Evolutionary conservation across 2,329 filamentous ascomycete species (phyloP).

Genomic region (Alternaria burnsii): DNA sequence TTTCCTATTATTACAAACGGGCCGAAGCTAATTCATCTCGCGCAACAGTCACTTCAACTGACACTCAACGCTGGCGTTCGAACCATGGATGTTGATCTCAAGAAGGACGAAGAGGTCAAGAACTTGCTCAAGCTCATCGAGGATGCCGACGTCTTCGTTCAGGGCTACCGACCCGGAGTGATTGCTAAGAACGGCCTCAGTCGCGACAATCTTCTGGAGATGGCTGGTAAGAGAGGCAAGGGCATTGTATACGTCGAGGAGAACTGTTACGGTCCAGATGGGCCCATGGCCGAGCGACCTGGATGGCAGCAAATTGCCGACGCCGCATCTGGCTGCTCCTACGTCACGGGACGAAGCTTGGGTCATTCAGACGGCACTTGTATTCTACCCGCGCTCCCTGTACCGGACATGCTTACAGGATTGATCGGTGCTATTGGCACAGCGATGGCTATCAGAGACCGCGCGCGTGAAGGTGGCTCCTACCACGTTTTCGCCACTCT

Average conservation of each 20-base stretch:
- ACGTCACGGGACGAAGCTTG: conserved; percentile 45
- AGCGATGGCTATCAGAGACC: conserved; percentile 36
- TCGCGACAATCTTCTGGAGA: conserved; percentile 51
- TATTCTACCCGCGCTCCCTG: conserved; percentile 38
- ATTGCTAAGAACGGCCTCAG: conserved; percentile 56
- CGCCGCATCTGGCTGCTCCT: conserved; percentile 33
- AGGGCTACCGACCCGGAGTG: conserved; percentile 60
- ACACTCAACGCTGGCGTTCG: conserved; percentile 55
- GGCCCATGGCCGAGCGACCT: conserved; percentile 55
- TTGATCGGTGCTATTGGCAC: conserved; percentile 34
- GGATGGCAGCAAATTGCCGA: conserved; percentile 63
- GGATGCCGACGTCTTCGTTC: conserved; percentile 61
- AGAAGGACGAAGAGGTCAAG: conserved; percentile 22
- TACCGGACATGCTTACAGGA: conserved; percentile 42
- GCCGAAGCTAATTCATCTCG: too few species aligned
- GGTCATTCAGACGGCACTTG: conserved; percentile 26
- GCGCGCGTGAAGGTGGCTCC: conserved; percentile 28
- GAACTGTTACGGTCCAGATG: conserved; percentile 62
- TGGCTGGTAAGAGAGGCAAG: conserved; percentile 52
- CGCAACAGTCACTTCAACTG: conserved; percentile 14
- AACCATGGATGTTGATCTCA: conserved; percentile 55
- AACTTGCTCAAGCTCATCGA: conserved; percentile 52
- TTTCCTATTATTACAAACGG: too few species aligned
- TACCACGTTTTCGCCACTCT: neutral
- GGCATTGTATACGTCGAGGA: conserved; percentile 61